Conservation (phyloP, 169 alveolate species). For the Eimeria sp. region DNA sequence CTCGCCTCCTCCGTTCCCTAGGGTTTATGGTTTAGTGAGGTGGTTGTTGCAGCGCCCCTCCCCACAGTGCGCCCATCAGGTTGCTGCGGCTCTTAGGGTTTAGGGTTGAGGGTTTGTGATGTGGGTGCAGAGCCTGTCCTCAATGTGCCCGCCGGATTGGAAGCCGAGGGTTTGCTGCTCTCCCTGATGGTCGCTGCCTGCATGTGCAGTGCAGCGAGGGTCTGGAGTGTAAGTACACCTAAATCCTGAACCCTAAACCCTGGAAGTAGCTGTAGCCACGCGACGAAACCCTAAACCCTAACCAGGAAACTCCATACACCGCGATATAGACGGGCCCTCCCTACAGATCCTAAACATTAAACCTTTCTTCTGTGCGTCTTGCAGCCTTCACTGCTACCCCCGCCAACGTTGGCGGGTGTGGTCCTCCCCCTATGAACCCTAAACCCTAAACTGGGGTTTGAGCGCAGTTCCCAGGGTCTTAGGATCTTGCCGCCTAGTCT, state of each 20-base stretch:
- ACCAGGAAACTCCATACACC: background rate
- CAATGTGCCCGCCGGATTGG: conserved; percentile 40
- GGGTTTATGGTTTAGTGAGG: background rate
- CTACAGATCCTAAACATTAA: background rate
- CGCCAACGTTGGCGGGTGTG: background rate
- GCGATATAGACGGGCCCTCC: background rate
- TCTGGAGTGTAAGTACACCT: background rate
- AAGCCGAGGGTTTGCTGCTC: background rate
- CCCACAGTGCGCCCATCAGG: no score
- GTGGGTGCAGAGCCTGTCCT: conserved; percentile 14
- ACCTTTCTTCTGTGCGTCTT: background rate
- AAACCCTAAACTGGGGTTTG: background rate
- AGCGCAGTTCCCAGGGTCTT: background rate
- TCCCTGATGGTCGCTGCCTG: conserved; percentile 13
- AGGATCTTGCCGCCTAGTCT: background rate
- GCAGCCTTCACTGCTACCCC: conserved; percentile 50
- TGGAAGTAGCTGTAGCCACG: background rate
- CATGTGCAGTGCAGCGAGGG: conserved; percentile 49
- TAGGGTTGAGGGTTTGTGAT: background rate
- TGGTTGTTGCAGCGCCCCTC: no score
- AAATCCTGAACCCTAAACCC: background rate
- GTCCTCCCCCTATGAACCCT: background rate
- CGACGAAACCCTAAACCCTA: background rate
- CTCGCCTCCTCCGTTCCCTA: background rate
- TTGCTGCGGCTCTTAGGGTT: background rate